Evolutionary conservation across 306 rosid genomes (phyloP).

Genomic region (Sicyos edulis): DNA sequence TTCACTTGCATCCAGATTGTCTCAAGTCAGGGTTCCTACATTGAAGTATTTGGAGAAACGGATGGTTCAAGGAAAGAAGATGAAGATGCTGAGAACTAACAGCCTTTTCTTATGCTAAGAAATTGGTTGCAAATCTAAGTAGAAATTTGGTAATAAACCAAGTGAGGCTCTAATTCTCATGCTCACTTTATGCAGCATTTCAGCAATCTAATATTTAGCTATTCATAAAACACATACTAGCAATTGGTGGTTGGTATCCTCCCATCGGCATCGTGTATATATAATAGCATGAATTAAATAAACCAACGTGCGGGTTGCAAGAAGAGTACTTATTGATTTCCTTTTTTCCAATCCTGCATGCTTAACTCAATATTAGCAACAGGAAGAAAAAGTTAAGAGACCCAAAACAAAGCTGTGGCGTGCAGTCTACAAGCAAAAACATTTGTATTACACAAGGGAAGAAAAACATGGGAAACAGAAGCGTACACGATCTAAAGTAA

Average conservation of each 20-base stretch:
- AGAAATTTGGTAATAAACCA: too few relatives aligned
- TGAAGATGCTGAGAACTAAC: constrained; percentile 62
- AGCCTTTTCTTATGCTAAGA: constrained; percentile 54
- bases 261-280: background rate
- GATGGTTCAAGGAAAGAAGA: constrained; percentile 57
- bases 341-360: background rate
- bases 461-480: background rate
- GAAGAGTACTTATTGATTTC: constrained; percentile 20
- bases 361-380: background rate
- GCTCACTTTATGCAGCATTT: background rate
- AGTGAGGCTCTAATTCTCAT: background rate
- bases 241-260: background rate
- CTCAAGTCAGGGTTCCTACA: constrained; percentile 42
- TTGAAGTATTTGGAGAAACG: constrained; percentile 35
- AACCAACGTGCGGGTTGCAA: background rate
- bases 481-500: background rate
- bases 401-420: constrained; percentile 9
- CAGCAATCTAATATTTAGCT: background rate
- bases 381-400: constrained; percentile 6
- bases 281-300: background rate
- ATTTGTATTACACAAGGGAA: background rate
- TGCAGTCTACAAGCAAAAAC: constrained; percentile 11
- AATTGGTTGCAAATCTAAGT: constrained; percentile 44
- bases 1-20: constrained; percentile 42
- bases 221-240: background rate